These are phyloP conservation scores for Marchantia paleacea DNA, from an alignment of 225 moss, liverwort and hornwort species.

Conservation along the genomic window DNA sequence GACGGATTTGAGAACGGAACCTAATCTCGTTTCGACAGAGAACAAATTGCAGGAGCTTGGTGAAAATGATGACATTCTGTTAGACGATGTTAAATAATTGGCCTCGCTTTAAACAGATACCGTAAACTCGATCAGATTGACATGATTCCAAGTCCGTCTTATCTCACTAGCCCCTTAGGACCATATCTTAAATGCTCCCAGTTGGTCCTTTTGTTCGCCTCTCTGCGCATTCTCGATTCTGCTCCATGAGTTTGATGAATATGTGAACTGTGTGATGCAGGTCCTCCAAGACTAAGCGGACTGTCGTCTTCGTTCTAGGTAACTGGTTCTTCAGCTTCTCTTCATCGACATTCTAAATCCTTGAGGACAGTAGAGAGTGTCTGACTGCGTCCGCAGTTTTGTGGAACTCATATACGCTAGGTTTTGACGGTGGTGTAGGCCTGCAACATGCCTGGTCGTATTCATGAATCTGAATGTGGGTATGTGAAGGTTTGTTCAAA, in stretches of 20 bases:
- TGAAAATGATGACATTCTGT: too few relatives aligned
- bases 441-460: too few relatives aligned
- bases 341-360: neutral
- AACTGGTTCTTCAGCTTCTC: neutral
- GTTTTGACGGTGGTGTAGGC: neutral
- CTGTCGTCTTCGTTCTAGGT: conserved; percentile 19
- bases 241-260: neutral
- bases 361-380: neutral
- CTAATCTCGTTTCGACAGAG: too few relatives aligned
- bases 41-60: too few relatives aligned
- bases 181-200: too few relatives aligned
- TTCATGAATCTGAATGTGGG: neutral
- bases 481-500: too few relatives aligned
- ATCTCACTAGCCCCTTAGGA: neutral
- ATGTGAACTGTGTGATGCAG: conserved; percentile 4
- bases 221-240: neutral
- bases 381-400: neutral
- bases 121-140: too few relatives aligned
- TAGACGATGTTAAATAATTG: too few relatives aligned
- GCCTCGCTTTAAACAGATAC: too few relatives aligned
- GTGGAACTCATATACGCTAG: neutral
- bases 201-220: too few relatives aligned
- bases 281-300: neutral
- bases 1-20: too few relatives aligned
- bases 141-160: neutral